These are phyloP conservation scores for Lablab purpureus DNA, from an alignment of 306 rosid genomes.

Conservation along the genomic window DNA sequence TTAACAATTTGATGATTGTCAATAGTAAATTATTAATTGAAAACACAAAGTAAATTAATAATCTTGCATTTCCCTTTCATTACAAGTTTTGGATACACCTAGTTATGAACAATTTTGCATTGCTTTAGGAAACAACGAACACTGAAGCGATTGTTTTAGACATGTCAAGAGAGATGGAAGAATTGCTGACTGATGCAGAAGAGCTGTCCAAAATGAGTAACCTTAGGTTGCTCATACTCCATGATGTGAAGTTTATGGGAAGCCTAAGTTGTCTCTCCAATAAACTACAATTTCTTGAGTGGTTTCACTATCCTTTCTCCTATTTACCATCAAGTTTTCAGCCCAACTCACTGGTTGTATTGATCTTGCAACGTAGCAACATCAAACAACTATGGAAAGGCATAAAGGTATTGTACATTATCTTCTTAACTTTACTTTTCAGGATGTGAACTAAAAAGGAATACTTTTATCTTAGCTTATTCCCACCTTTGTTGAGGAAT, in stretches of 20 bases:
- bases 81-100: too few relatives aligned
- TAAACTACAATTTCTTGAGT: not conserved
- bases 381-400: slow-evolving; percentile 36
- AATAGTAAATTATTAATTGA: too few relatives aligned
- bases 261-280: not conserved
- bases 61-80: too few relatives aligned
- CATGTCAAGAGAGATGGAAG: too few relatives aligned
- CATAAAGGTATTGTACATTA: not conserved
- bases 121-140: too few relatives aligned
- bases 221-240: not conserved
- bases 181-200: not conserved
- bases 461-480: too few relatives aligned
- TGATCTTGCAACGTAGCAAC: not conserved
- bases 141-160: too few relatives aligned
- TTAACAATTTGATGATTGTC: too few relatives aligned
- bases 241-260: not conserved
- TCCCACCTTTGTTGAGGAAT: not conserved
- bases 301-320: not conserved
- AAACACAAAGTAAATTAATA: too few relatives aligned
- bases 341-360: not conserved
- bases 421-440: too few relatives aligned
- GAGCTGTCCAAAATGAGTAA: not conserved
- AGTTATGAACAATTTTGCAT: too few relatives aligned
- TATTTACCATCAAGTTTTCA: slow-evolving; percentile 30
- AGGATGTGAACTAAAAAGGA: too few relatives aligned